These are phyloP conservation scores for Solanum gandarillasii DNA, from an alignment of 257 asterid species.

Conservation along the genomic window DNA sequence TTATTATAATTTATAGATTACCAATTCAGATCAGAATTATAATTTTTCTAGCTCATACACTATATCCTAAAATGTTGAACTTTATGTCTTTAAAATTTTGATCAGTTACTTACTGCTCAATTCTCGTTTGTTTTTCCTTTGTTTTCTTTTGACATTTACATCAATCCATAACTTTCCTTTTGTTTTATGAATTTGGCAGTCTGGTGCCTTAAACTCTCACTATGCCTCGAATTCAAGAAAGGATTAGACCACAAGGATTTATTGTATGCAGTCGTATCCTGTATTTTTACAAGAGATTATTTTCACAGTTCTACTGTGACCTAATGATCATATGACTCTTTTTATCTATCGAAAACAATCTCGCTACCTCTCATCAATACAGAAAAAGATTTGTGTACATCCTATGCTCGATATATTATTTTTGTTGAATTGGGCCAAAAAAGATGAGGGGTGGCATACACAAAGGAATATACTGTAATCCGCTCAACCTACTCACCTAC, in stretches of 20 bases:
- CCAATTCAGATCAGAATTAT: not conserved
- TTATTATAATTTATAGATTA: not conserved
- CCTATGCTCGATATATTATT: not conserved
- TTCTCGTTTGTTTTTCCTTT: not conserved
- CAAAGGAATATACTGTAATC: not conserved
- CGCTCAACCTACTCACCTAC: not conserved
- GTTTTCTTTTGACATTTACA: not conserved
- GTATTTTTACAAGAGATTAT: not conserved
- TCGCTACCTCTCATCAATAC: not conserved
- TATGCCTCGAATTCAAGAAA: not conserved
- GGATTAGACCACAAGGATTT: not conserved
- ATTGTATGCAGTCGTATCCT: fast-evolving
- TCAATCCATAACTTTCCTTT: not conserved
- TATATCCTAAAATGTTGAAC: not conserved
- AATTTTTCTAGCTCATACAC: not conserved
- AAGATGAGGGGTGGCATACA: not conserved
- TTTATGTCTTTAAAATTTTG: not conserved
- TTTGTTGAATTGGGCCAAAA: not conserved
- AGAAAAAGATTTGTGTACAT: not conserved
- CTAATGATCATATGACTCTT: not conserved
- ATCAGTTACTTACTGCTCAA: not conserved
- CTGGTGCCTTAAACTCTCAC: not conserved
- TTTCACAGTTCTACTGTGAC: not conserved
- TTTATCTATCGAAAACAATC: not conserved
- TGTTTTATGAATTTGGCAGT: not conserved